Base-by-base conservation (phyloP, 805 yeast species). In the Hanseniaspora jakobsenii region DNA sequence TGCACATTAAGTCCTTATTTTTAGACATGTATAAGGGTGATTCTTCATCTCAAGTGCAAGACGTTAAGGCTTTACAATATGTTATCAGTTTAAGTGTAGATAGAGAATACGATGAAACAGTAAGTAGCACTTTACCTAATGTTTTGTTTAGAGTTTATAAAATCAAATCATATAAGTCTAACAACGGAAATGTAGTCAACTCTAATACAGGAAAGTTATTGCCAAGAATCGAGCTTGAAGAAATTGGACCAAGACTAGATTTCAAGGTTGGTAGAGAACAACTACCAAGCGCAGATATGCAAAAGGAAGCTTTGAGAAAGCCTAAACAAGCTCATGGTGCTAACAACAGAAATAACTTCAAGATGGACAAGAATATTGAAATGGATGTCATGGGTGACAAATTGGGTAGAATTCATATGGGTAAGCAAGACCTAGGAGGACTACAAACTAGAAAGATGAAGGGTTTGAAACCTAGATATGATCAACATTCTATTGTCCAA, bases 381-480 rank as follows among this genome's bases (percentile, higher is more conserved):
- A 74, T 78, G 36, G 97, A 91, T 61, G 56, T 70, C 46, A 73
- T 91, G 82, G 98, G 98, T 66, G 98, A 91, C 63, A 85, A 89
- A 75, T 72, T 91, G 50, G 98, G 96, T 55, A 82, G 89, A 66
- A 77, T 91, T 56, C 98, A 91, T 61, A 81, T 91, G 64, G 96
- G 95, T 65, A 78, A 78, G 62, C 98, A 91, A 70, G 97, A 91
- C 62, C 70, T 91, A 62, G 71, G 74, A 59, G 79, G 79, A 62
- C 64, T 91, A 60, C 98, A 91, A 67, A 89, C 98, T 5, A 77
- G 98, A 66, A 91, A 91, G 77, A 85, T 91, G 95, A 91, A 91
- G 72, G 98, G 98, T 62, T 71, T 91, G 59, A 91, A 91, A 67
- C 71, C 82, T 46, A 76, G 73, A 61, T 87, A 72, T 55, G 95